Conservation (phyloP, 2,329 filamentous ascomycete species). For the Tolypocladium tundrense region DNA sequence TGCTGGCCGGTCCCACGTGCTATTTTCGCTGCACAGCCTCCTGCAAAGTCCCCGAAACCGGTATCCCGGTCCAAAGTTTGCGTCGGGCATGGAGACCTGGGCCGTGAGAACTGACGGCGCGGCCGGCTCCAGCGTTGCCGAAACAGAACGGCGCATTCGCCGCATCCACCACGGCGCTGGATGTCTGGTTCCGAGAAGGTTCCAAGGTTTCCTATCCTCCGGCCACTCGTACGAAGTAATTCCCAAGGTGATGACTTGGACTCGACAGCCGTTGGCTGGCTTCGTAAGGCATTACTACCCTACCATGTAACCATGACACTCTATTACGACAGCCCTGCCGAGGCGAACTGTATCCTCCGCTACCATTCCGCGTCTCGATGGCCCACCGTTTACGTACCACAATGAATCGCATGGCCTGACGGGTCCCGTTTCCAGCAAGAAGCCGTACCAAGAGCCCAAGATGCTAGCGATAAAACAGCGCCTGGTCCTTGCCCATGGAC, state of each 20-base stretch:
- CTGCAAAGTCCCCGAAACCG: neutral
- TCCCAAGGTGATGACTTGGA: neutral
- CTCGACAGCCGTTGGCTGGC: neutral
- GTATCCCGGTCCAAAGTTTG: neutral
- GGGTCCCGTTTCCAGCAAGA: neutral
- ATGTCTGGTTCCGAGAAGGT: neutral
- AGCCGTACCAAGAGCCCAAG: neutral
- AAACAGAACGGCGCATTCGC: neutral
- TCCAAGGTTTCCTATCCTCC: no score
- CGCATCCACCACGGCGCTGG: neutral
- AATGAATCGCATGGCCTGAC: neutral
- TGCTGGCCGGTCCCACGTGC: neutral
- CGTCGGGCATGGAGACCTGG: neutral
- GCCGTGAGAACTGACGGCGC: no score
- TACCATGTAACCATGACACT: neutral
- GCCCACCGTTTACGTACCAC: neutral
- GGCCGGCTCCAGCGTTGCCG: neutral
- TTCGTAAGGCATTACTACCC: no score
- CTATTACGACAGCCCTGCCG: neutral
- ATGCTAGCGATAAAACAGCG: neutral
- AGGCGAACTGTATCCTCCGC: neutral
- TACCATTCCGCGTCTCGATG: neutral
- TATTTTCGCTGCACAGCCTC: neutral
- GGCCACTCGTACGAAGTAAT: no score
- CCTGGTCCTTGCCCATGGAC: neutral